Percentiles rank a stretch among this genome's conserved stretches.
These are phyloP conservation scores for Pseudopyricularia cyperi DNA, from an alignment of 2,329 filamentous ascomycete genomes.

Conservation along the genomic window DNA sequence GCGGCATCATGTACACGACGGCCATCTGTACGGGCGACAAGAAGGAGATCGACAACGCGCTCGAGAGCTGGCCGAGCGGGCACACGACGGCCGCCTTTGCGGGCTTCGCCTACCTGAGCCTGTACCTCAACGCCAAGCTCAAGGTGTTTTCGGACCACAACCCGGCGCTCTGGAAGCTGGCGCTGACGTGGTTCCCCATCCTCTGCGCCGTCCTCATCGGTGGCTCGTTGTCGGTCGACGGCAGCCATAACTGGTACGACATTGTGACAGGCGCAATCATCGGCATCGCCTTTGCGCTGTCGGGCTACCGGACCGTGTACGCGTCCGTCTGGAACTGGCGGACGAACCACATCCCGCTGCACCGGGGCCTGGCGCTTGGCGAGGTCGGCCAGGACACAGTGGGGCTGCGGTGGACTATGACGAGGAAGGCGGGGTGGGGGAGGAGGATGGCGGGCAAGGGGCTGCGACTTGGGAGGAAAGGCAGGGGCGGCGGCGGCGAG, in stretches of 20 bases:
- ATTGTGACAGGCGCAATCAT: conserved; percentile 51
- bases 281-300: conserved; percentile 48
- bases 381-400: conserved; percentile 5
- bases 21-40: conserved; percentile 51
- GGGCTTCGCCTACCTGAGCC: conserved; percentile 54
- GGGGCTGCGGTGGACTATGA: conserved; percentile 1
- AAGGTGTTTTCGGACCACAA: conserved; percentile 65
- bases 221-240: conserved; percentile 57
- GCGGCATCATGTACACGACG: conserved; percentile 52
- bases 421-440: conserved; percentile 1
- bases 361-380: conserved; percentile 19
- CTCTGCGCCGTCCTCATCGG: conserved; percentile 56
- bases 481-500: neutral
- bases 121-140: conserved; percentile 69
- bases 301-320: conserved; percentile 52
- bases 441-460: neutral
- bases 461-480: neutral
- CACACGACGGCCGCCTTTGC: conserved; percentile 64
- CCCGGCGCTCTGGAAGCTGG: conserved; percentile 60
- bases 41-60: conserved; percentile 52
- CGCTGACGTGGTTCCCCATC: conserved; percentile 51
- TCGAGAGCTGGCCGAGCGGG: conserved; percentile 61
- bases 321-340: conserved; percentile 58
- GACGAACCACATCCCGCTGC: conserved; percentile 53
- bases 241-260: conserved; percentile 68